A percentile compares a stretch with the other conserved stretches of the same genome.
phyloP scores from a whole-genome alignment of 805 yeast genomes.

The Kodamaea laetipori region DNA sequence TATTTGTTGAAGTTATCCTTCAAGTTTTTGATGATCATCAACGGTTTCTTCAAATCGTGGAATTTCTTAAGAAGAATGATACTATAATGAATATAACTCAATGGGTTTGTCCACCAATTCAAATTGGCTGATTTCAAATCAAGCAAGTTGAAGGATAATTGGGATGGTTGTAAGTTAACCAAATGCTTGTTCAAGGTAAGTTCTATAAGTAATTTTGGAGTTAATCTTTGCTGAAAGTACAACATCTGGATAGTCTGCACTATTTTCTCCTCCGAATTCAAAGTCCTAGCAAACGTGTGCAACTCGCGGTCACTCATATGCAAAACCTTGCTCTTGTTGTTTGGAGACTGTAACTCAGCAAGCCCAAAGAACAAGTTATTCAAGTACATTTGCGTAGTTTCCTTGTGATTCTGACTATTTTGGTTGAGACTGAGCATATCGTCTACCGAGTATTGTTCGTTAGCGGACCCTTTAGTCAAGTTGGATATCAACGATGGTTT shows the following conservation, averaged over 20 bases:
- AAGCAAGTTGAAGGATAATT: conserved; percentile 19
- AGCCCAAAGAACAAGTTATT: conserved; percentile 31
- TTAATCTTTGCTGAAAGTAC: conserved; percentile 28
- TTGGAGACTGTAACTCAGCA: conserved; percentile 13
- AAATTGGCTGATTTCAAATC: conserved; percentile 24
- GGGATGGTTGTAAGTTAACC: neutral
- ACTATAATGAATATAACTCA: conserved; percentile 29
- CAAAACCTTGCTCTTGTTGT: conserved; percentile 16
- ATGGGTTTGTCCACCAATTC: conserved; percentile 21
- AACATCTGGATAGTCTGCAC: conserved; percentile 24
- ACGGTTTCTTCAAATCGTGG: conserved; percentile 36
- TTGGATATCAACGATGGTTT: conserved; percentile 38
- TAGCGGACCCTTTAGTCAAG: conserved; percentile 35
- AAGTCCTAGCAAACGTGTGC: conserved; percentile 20
- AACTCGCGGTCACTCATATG: conserved; percentile 22
- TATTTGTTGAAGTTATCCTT: conserved; percentile 27
- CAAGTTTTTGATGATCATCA: conserved; percentile 32
- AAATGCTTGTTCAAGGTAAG: conserved; percentile 30
- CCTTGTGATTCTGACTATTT: neutral
- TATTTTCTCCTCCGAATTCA: conserved; percentile 12
- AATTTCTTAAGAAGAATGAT: conserved; percentile 39
- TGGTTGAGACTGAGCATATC: conserved; percentile 12
- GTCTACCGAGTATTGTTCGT: conserved; percentile 28
- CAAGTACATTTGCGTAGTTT: conserved; percentile 11
- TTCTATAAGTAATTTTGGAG: conserved; percentile 27